Evolutionary conservation across 78 protist genomes (phyloP).

Genomic region (Planoprotostelium fungivorum): DNA sequence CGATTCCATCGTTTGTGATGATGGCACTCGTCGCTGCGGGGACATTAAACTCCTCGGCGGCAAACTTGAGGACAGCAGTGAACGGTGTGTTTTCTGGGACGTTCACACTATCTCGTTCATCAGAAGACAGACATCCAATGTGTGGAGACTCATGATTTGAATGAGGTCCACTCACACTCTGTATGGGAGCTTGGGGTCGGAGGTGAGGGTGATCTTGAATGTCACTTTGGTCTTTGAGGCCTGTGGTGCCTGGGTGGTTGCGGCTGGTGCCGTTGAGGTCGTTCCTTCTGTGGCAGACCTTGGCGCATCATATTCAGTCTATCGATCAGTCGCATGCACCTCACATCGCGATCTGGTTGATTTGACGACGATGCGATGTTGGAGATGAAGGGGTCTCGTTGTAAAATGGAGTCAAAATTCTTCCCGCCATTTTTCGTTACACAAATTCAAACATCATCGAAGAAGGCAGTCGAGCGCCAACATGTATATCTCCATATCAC

Average conservation of each 20-base stretch:
- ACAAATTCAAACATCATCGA: neutral
- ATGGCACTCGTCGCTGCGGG: slow-evolving; percentile 47
- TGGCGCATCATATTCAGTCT: too few species aligned
- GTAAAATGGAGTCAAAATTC: too few species aligned
- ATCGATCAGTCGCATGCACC: too few species aligned
- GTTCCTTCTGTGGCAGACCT: too few species aligned
- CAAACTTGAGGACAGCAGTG: slow-evolving; percentile 75
- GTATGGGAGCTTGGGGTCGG: slow-evolving; percentile 79
- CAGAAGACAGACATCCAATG: neutral
- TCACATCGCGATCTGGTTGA: too few species aligned
- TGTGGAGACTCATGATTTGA: too few species aligned
- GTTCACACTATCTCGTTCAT: slow-evolving; percentile 5
- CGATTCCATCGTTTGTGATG: slow-evolving; percentile 75
- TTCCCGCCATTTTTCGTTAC: neutral
- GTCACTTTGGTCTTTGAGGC: slow-evolving; percentile 18
- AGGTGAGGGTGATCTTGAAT: slow-evolving; percentile 76
- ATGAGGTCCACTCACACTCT: slow-evolving; percentile 53
- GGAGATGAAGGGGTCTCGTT: too few species aligned
- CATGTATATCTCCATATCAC: neutral
- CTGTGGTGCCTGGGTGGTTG: neutral
- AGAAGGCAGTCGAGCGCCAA: neutral
- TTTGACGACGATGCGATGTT: too few species aligned
- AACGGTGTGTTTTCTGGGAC: slow-evolving; percentile 82
- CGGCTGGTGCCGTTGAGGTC: neutral
- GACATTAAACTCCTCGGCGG: slow-evolving; percentile 70